Evolutionary conservation across 768 basidiomycete genomes (phyloP), one percentile per base, ranked within the genome.

Genomic region (Lactarius akahatsu): DNA sequence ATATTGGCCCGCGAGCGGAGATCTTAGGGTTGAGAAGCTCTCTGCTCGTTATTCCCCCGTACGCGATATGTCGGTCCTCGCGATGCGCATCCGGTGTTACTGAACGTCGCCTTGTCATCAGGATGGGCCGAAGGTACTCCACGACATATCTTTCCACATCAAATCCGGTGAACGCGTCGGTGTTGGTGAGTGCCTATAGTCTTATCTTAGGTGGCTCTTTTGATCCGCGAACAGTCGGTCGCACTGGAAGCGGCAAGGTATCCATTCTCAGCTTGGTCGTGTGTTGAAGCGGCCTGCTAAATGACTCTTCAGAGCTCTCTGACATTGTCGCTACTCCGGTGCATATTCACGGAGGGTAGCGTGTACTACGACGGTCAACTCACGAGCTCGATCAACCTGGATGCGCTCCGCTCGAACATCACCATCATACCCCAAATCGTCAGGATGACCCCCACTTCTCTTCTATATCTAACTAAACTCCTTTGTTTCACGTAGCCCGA

Each of bases 371-470:
- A 87, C 68, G 84, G n/a, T n/a, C n/a, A n/a, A 40, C 76, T 76
- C 13, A 83, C 81, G 1, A 74, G 77, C 62, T 69, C 73, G 1
- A 73, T 87, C 72, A 86, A 87, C 72, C 74, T 87, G 1, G 79
- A 86, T 52, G 80, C 80, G 9, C 76, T 87, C 11, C 76, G 86
- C 10, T 78, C 80, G 0, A 80, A 80, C 61, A 80, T 87, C 61
- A 86, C 85, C 45, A 84, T 86, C 73, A 86, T 87, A 47, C 85
- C 86, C 5, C 85, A 86, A 71, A 73, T 78, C 54, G 83, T 84
- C 65, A 73, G 81, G 67, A 26, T 54, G 56, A 62, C 50, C 16
- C 1, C 61, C 1, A 11, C 40, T 59, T 45, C 26, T 47, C 4
- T 23, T 10, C 9, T n/a, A 8, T 36, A 1, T 36, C 10, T 8